A percentile compares a stretch with the other conserved stretches of the same genome.
phyloP scores from a whole-genome alignment of 148 eudicot species.

The Amaranthus cruentus region DNA sequence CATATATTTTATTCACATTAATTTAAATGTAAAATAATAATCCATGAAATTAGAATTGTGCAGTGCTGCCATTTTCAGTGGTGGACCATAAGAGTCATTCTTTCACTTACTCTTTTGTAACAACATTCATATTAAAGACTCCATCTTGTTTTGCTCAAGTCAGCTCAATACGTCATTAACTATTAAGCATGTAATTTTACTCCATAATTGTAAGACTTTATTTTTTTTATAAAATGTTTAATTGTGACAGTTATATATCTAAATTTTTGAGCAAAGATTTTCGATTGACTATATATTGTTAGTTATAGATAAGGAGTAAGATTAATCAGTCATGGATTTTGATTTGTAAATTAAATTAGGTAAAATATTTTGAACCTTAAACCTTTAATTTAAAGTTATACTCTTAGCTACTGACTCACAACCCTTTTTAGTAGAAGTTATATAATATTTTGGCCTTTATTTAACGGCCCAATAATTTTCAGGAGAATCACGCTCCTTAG shows the following conservation, averaged over 20 bases:
- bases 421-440: too few relatives aligned
- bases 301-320: too few relatives aligned
- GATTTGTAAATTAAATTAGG: too few relatives aligned
- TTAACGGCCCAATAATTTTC: too few relatives aligned
- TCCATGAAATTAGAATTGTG: background rate
- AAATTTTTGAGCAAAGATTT: background rate
- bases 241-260: background rate
- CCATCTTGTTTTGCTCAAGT: constrained; percentile 7
- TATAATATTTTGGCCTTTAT: too few relatives aligned
- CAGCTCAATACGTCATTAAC: constrained; percentile 16
- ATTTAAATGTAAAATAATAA: too few relatives aligned
- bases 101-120: constrained; percentile 22
- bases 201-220: background rate
- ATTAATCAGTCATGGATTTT: too few relatives aligned
- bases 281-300: background rate
- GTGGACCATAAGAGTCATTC: constrained; percentile 20
- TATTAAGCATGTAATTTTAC: constrained; percentile 6
- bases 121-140: constrained; percentile 16
- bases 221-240: background rate
- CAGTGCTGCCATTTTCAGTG: constrained; percentile 33
- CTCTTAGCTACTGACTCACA: too few relatives aligned
- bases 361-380: too few relatives aligned
- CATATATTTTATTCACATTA: too few relatives aligned
- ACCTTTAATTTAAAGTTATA: too few relatives aligned
- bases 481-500: too few relatives aligned